Base-by-base conservation (phyloP, 1,284 basidiomycete species). In the Malassezia sp. region DNA sequence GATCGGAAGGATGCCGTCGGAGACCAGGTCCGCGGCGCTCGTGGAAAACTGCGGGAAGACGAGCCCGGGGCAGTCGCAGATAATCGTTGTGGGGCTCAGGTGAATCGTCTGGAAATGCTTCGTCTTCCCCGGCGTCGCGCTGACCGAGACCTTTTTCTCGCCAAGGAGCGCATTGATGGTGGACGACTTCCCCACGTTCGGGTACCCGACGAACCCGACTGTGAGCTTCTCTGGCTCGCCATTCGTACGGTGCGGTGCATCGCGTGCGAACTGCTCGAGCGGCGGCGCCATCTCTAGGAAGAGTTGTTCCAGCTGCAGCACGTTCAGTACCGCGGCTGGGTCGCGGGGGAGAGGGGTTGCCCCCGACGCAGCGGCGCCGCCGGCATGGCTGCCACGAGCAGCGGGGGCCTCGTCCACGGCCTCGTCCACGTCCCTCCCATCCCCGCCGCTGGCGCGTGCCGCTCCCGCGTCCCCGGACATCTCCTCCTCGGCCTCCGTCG, bases 91-190 rank as follows among this genome's bases (percentile, higher is more conserved):
- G 22, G 85, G 79, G 0, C 89, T 89, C 21, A 97, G 78, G 56
- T 89, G 80, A 54, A 96, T 89, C 0, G 93, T 99, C 73, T 99
- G 93, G 75, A 97, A 96, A 73, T 97, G 93, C 71, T 99, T 99
- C 23, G 93, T 99, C 73, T 97, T 96, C 57, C 93, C 67, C 2
- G 67, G 67, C 5, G 67, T 70, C 8, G 63, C 50, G 12, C 61
- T 65, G 37, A 69, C 67, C 23, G 64, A 67, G 8, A 70, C 67
- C 53, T 69, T 69, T 44, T 70, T 70, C 21, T 60, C 59, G 38
- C 65, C 65, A 2, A 68, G 57, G 35, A 70, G 47, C 9, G 67
- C 67, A 15, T 70, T 70, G 60, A 70, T 67, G 11, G 66, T 68
- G 11, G 62, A 65, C 2, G 66, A 68, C 46, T 70, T 70, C 37